Conservation (phyloP, 2,329 filamentous ascomycete species). For the Microdochium bolleyi region DNA sequence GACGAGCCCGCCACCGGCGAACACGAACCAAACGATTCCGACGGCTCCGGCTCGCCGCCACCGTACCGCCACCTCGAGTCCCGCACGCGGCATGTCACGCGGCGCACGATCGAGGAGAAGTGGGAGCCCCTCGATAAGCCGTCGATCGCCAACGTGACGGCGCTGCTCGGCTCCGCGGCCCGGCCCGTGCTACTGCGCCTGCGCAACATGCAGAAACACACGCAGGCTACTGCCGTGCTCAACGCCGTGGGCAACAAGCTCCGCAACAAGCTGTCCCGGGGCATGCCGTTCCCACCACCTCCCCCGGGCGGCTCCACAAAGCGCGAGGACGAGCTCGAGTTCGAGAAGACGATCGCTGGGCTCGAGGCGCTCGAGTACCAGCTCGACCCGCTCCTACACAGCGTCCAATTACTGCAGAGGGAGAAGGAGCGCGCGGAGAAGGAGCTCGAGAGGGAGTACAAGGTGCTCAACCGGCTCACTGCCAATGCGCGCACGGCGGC, state of each 20-base stretch:
- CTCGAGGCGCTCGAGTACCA: conserved; percentile 46
- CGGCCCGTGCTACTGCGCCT: conserved; percentile 54
- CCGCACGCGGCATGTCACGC: conserved; percentile 46
- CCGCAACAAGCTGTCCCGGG: conserved; percentile 46
- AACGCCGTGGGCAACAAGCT: conserved; percentile 47
- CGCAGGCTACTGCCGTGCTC: conserved; percentile 48
- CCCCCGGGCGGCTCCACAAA: conserved; percentile 25
- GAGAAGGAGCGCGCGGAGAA: conserved; percentile 50
- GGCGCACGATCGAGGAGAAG: conserved; percentile 57
- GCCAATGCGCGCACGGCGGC: conserved; percentile 48
- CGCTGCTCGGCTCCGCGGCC: conserved; percentile 50
- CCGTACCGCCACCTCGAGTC: conserved; percentile 44
- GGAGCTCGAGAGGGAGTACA: conserved; percentile 48
- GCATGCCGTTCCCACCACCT: conserved; percentile 57
- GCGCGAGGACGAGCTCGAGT: conserved; percentile 54
- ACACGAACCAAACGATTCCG: neutral
- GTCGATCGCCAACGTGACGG: conserved; percentile 46
- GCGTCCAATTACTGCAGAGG: conserved; percentile 49
- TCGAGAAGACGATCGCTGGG: conserved; percentile 56
- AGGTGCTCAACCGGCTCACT: conserved; percentile 40
- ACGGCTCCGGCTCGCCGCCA: conserved; percentile 7
- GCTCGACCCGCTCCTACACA: conserved; percentile 55
- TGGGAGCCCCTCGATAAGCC: conserved; percentile 51
- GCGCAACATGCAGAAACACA: conserved; percentile 35
- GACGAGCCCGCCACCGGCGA: neutral